Evolutionary conservation across 805 yeast genomes (phyloP).

Genomic region (Schwanniomyces sp.): DNA sequence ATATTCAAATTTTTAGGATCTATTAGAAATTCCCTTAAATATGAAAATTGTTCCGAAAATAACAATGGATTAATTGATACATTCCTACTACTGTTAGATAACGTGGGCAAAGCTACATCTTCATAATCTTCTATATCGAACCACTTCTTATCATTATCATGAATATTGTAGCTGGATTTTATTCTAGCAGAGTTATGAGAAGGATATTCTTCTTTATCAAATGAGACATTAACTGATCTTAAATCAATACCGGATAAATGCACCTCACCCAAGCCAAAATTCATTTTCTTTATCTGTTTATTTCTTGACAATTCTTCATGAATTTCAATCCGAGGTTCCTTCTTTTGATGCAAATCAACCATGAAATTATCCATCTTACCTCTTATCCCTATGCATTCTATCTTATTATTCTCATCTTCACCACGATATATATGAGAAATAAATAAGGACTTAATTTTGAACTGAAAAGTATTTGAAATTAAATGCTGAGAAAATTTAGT

Average conservation of each 20-base stretch:
- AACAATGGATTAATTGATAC: slow-evolving; percentile 61
- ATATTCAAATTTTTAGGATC: slow-evolving; percentile 25
- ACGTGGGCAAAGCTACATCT: slow-evolving; percentile 50
- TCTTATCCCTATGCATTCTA: slow-evolving; percentile 67
- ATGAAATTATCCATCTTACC: slow-evolving; percentile 38
- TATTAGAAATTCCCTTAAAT: slow-evolving; percentile 50
- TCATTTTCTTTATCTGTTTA: slow-evolving; percentile 53
- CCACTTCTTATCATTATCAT: slow-evolving; percentile 61
- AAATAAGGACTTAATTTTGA: slow-evolving; percentile 70
- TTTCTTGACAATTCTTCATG: slow-evolving; percentile 48
- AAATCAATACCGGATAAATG: slow-evolving; percentile 57
- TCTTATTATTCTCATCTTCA: slow-evolving; percentile 42
- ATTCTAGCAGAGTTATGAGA: slow-evolving; percentile 2
- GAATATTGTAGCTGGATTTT: slow-evolving; percentile 28
- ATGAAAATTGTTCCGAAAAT: slow-evolving; percentile 68
- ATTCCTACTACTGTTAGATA: slow-evolving; percentile 33
- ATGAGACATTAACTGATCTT: slow-evolving; percentile 52
- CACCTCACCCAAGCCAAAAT: slow-evolving; percentile 66
- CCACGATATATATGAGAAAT: slow-evolving; percentile 71
- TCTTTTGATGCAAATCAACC: slow-evolving; percentile 43
- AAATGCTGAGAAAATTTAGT: slow-evolving; percentile 76
- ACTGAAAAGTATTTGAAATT: slow-evolving; percentile 75
- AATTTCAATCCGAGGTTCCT: slow-evolving; percentile 31
- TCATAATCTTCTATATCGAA: slow-evolving; percentile 60
- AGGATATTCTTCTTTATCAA: slow-evolving; percentile 31